phyloP scores from a whole-genome alignment of 352 stramenopile genomes.

The Globisporangium uncinulatum region DNA sequence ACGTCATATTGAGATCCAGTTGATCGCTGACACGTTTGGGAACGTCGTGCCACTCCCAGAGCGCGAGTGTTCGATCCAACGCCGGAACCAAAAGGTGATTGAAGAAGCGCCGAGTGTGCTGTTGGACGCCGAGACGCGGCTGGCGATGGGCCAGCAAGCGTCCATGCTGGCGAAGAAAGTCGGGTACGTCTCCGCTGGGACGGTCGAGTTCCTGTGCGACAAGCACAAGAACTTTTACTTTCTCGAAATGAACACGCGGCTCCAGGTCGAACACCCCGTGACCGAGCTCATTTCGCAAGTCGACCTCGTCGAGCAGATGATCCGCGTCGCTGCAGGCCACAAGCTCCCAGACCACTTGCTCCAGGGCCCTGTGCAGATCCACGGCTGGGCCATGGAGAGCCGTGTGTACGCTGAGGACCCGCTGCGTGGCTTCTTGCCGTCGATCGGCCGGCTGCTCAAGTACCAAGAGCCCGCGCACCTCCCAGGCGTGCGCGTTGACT shows the following conservation, averaged over 20 bases:
- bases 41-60: slow-evolving; percentile 92
- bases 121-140: slow-evolving; percentile 85
- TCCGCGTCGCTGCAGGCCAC: slow-evolving; percentile 90
- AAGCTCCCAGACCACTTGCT: slow-evolving; percentile 84
- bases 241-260: slow-evolving; percentile 97
- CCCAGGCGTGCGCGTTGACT: slow-evolving; percentile 86
- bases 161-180: slow-evolving; percentile 89
- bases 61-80: slow-evolving; percentile 95
- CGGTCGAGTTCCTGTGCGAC: slow-evolving; percentile 96
- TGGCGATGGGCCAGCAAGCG: slow-evolving; percentile 81
- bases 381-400: slow-evolving; percentile 88
- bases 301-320: slow-evolving; percentile 96
- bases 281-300: slow-evolving; percentile 92
- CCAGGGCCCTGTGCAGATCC: slow-evolving; percentile 46
- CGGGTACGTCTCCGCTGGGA: slow-evolving; percentile 93
- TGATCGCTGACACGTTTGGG: slow-evolving; percentile 89
- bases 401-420: slow-evolving; percentile 97
- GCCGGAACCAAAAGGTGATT: slow-evolving; percentile 97
- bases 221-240: slow-evolving; percentile 98
- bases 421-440: slow-evolving; percentile 92
- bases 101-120: slow-evolving; percentile 92
- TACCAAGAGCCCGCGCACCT: slow-evolving; percentile 88
- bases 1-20: slow-evolving; percentile 98
- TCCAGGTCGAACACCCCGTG: slow-evolving; percentile 95
- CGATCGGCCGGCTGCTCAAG: slow-evolving; percentile 90